phyloP scores from a whole-genome alignment of 202 grass and related monocot genomes.

The Thinopyrum obtusiflorum region DNA sequence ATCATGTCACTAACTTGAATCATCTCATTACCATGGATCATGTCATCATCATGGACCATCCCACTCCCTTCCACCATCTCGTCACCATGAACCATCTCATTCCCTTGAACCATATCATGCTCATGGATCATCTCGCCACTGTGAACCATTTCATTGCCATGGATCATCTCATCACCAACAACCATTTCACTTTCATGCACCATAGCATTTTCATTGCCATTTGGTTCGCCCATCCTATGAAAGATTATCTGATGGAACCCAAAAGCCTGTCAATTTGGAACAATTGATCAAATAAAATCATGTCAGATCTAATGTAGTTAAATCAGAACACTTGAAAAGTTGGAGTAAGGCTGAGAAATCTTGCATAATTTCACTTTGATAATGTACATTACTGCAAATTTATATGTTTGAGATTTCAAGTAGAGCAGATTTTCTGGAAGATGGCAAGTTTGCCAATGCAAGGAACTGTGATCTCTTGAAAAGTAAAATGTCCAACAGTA shows the following conservation, averaged over 20 bases:
- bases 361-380: not conserved
- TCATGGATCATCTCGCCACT: constrained; percentile 25
- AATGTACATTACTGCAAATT: not conserved
- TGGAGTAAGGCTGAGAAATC: constrained; percentile 6
- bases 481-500: not conserved
- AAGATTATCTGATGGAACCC: constrained; percentile 6
- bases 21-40: constrained; percentile 31
- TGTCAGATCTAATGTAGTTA: constrained; percentile 11
- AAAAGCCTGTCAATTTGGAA: constrained; percentile 18
- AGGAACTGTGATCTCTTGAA: not conserved
- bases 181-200: constrained; percentile 24
- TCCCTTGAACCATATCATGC: constrained; percentile 8
- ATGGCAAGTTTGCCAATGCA: not conserved
- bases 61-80: constrained; percentile 11
- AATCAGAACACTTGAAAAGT: constrained; percentile 4
- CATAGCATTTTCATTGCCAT: constrained; percentile 33
- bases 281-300: not conserved
- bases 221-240: constrained; percentile 44
- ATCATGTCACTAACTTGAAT: constrained; percentile 30
- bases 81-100: constrained; percentile 4
- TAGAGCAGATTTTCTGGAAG: not conserved
- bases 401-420: not conserved
- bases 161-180: constrained; percentile 28
- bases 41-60: constrained; percentile 14
- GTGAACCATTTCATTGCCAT: constrained; percentile 28